Percentiles rank a stretch among this genome's conserved stretches.
These are phyloP conservation scores for Metarhizium humberi DNA, from an alignment of 2,329 filamentous ascomycete genomes.

Conservation along the genomic window DNA sequence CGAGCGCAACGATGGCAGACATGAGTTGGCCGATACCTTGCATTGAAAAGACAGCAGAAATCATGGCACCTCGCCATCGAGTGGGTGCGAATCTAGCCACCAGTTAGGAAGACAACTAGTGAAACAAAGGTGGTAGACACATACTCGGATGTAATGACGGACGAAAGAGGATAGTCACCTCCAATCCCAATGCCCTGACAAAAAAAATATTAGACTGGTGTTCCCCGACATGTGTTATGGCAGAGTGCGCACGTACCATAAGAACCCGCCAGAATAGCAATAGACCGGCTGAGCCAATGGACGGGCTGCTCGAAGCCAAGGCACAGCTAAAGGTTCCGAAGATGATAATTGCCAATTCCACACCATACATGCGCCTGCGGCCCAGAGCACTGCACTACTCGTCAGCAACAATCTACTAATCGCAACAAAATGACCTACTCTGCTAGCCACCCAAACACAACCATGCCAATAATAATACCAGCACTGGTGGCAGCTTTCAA, in stretches of 20 bases:
- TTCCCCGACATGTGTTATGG: neutral
- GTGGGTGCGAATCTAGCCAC: slow-evolving; percentile 57
- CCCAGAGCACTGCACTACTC: slow-evolving; percentile 43
- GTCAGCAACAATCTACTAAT: slow-evolving; percentile 9
- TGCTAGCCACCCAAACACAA: slow-evolving; percentile 68
- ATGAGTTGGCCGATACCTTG: slow-evolving; percentile 72
- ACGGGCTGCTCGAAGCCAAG: slow-evolving; percentile 50
- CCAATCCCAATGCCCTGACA: slow-evolving; percentile 62
- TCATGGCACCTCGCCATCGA: slow-evolving; percentile 74
- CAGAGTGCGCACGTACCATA: slow-evolving; percentile 38
- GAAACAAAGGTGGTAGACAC: slow-evolving; percentile 16
- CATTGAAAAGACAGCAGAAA: slow-evolving; percentile 77
- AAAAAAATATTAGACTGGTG: slow-evolving; percentile 2
- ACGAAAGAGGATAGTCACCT: slow-evolving; percentile 73
- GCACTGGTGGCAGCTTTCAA: slow-evolving; percentile 76
- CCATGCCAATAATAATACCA: slow-evolving; percentile 69
- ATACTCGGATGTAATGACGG: slow-evolving; percentile 68
- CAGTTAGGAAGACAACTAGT: neutral
- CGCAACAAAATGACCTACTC: slow-evolving; percentile 34
- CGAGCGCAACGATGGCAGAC: slow-evolving; percentile 60
- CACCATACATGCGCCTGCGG: slow-evolving; percentile 73
- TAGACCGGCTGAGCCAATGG: slow-evolving; percentile 49
- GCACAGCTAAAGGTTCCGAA: slow-evolving; percentile 59
- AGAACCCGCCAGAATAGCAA: slow-evolving; percentile 69
- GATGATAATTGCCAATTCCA: slow-evolving; percentile 66